phyloP scores from a whole-genome alignment of 352 stramenopile genomes.

The Phytopythium cucurbitacearum region DNA sequence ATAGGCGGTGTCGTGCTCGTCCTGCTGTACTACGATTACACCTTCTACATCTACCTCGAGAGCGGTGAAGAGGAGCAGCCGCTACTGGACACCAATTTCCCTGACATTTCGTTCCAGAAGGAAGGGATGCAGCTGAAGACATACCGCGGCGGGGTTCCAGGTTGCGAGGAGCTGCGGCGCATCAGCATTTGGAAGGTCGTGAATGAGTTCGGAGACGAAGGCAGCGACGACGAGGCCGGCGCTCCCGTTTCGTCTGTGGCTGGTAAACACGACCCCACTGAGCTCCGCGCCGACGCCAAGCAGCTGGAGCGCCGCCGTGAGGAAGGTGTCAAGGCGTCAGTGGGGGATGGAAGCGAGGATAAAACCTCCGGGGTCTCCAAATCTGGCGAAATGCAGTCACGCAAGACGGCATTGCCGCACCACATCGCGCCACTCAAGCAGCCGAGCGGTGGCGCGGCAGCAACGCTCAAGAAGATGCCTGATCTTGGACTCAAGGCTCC shows the following conservation, averaged over 20 bases:
- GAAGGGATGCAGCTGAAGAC: slow-evolving; percentile 82
- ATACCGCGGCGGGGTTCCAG: slow-evolving; percentile 64
- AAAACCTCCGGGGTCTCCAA: slow-evolving; percentile 33
- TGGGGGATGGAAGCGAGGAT: slow-evolving; percentile 1
- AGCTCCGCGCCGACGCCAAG: slow-evolving; percentile 44
- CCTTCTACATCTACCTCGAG: slow-evolving; percentile 90
- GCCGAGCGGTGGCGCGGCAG: slow-evolving; percentile 25
- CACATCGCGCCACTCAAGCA: slow-evolving; percentile 75
- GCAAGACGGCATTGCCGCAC: slow-evolving; percentile 72
- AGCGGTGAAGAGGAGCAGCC: slow-evolving; percentile 88
- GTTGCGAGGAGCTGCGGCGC: slow-evolving; percentile 61
- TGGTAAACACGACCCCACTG: slow-evolving; percentile 9
- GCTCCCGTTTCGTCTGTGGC: background rate
- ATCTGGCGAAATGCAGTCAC: slow-evolving; percentile 22
- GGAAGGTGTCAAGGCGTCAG: slow-evolving; percentile 49
- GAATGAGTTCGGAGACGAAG: slow-evolving; percentile 52
- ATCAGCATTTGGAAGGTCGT: slow-evolving; percentile 82
- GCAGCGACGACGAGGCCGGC: slow-evolving; percentile 29
- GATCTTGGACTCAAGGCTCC: slow-evolving; percentile 71
- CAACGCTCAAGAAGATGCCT: slow-evolving; percentile 58
- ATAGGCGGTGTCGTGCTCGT: slow-evolving; percentile 89
- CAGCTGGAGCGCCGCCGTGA: slow-evolving; percentile 47
- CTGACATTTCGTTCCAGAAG: slow-evolving; percentile 89
- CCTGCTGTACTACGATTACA: slow-evolving; percentile 90
- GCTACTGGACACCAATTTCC: slow-evolving; percentile 92